Conservation (phyloP, 2,329 filamentous ascomycete species). For the Phialemonium atrogriseum region DNA sequence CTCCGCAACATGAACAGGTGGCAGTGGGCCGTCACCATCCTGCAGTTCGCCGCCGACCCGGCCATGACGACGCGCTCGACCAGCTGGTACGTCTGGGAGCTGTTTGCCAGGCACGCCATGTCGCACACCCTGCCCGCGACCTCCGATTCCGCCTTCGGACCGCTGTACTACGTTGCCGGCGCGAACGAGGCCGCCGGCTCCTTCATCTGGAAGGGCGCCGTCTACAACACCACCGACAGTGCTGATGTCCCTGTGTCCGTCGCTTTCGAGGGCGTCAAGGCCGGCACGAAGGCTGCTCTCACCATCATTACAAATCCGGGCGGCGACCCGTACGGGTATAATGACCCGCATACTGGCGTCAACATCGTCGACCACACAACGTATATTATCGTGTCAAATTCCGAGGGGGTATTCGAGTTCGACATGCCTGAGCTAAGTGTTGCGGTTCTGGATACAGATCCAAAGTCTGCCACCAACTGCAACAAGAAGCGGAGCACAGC, state of each 20-base stretch:
- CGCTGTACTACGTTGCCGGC: conserved; percentile 42
- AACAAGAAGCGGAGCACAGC: too few species aligned
- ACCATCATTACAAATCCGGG: conserved; percentile 36
- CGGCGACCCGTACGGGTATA: conserved; percentile 33
- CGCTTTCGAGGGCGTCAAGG: conserved; percentile 32
- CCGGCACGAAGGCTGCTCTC: conserved; percentile 30
- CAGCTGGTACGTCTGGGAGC: conserved; percentile 40
- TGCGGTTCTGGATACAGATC: conserved; percentile 41
- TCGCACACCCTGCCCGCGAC: conserved; percentile 36
- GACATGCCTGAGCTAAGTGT: conserved; percentile 45
- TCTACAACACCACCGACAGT: conserved; percentile 43
- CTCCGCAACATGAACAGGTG: conserved; percentile 41
- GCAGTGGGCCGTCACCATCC: conserved; percentile 43
- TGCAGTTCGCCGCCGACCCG: conserved; percentile 40
- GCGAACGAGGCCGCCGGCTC: conserved; percentile 28
- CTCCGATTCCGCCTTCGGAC: conserved; percentile 29
- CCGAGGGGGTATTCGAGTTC: conserved; percentile 41
- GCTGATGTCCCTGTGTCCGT: conserved; percentile 37
- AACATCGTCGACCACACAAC: conserved; percentile 40
- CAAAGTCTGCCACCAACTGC: too few species aligned
- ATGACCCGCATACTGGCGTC: conserved; percentile 32
- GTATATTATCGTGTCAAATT: conserved; percentile 29
- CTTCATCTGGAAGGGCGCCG: conserved; percentile 42
- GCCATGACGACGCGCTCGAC: conserved; percentile 39
- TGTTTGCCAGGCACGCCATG: conserved; percentile 37